Evolutionary conservation across 805 yeast genomes (phyloP).

Genomic region (Yarrowia yakushimensis): DNA sequence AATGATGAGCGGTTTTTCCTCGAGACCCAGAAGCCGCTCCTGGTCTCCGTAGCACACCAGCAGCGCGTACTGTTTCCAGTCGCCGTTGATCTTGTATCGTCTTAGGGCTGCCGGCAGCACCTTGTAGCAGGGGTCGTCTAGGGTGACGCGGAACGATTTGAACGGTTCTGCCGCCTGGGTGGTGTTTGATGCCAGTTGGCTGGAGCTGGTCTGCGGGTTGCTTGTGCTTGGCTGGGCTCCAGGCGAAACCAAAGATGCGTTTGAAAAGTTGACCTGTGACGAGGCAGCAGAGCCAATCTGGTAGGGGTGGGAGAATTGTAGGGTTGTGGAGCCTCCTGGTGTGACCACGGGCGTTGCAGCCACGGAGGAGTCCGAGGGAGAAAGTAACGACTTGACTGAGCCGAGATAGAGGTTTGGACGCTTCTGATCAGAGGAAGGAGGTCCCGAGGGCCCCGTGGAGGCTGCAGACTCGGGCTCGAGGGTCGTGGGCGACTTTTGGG

Average conservation of each 20-base stretch:
- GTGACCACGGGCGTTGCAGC: slow-evolving; percentile 10
- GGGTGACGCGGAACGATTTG: slow-evolving; percentile 77
- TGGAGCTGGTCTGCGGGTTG: background rate
- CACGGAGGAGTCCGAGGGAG: slow-evolving; percentile 1
- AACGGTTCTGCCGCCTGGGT: slow-evolving; percentile 54
- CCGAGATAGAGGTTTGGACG: slow-evolving; percentile 1
- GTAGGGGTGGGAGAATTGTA: slow-evolving; percentile 13
- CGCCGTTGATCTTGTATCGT: slow-evolving; percentile 73
- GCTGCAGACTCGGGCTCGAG: background rate
- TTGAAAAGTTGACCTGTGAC: slow-evolving; percentile 5
- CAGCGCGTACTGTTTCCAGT: slow-evolving; percentile 84
- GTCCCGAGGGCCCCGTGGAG: background rate
- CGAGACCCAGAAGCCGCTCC: slow-evolving; percentile 75
- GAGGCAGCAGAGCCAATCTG: slow-evolving; percentile 9
- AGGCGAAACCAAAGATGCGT: background rate
- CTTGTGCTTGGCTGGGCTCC: background rate
- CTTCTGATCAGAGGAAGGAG: background rate
- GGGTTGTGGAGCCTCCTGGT: slow-evolving; percentile 9
- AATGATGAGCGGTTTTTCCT: slow-evolving; percentile 83
- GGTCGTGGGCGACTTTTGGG: slow-evolving; percentile 4
- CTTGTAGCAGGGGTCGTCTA: slow-evolving; percentile 87
- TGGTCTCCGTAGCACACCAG: slow-evolving; percentile 89
- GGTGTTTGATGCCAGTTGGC: background rate
- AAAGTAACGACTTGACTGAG: background rate
- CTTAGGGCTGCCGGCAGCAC: slow-evolving; percentile 85